Evolutionary conservation across 2,329 filamentous ascomycete genomes (phyloP).

Genomic region (Nectriaceae sp.): DNA sequence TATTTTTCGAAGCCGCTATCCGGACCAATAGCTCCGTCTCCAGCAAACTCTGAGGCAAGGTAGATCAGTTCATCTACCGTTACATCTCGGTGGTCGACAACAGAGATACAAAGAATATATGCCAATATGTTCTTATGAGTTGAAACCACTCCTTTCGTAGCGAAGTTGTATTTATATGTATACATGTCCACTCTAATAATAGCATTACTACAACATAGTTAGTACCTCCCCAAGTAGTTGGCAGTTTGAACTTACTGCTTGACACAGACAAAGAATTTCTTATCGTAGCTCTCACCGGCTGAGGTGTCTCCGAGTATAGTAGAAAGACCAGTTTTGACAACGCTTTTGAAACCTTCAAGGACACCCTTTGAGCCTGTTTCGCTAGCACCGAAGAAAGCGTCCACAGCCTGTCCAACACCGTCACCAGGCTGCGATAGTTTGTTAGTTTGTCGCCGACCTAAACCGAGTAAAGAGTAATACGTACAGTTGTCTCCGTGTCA

Average conservation of each 20-base stretch:
- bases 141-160: constrained; percentile 5
- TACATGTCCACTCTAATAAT: constrained; percentile 12
- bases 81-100: constrained; percentile 9
- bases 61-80: constrained; percentile 11
- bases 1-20: background rate
- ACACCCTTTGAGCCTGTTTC: constrained; percentile 6
- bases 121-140: constrained; percentile 10
- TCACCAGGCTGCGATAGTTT: background rate
- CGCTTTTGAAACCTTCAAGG: constrained; percentile 9
- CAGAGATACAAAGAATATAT: constrained; percentile 10
- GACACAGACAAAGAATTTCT: constrained; percentile 12
- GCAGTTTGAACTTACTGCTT: constrained; percentile 7
- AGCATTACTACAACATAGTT: background rate
- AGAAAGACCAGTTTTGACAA: constrained; percentile 8
- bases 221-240: background rate
- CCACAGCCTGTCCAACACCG: constrained; percentile 2
- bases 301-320: constrained; percentile 8
- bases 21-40: constrained; percentile 1
- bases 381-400: constrained; percentile 8
- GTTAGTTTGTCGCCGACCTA: too few species aligned
- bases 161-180: constrained; percentile 10
- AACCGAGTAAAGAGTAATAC: background rate
- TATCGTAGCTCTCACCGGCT: constrained; percentile 10
- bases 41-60: constrained; percentile 8
- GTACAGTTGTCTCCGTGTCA: background rate